phyloP scores from a whole-genome alignment of 2,329 filamentous ascomycete genomes.

The Clonostachys sp. region DNA sequence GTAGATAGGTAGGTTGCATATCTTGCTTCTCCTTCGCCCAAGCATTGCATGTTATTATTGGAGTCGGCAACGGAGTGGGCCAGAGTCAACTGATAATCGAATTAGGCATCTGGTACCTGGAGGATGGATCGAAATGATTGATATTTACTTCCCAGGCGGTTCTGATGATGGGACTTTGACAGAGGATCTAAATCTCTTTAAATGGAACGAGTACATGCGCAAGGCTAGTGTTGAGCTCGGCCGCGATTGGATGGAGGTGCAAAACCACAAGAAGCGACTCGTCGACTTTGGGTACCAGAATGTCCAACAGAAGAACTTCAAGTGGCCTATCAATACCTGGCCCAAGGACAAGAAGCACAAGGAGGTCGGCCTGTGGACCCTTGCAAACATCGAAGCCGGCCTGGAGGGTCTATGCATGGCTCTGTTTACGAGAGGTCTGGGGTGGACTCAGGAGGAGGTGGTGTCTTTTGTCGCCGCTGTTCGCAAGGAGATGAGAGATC shows the following conservation, averaged over 20 bases:
- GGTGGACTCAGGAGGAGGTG: conserved; percentile 16
- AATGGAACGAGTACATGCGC: conserved; percentile 13
- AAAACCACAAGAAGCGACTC: conserved; percentile 18
- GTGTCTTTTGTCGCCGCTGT: conserved; percentile 17
- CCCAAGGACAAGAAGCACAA: conserved; percentile 20
- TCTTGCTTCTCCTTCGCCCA: not conserved
- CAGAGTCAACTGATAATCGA: not conserved
- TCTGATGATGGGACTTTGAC: conserved; percentile 19
- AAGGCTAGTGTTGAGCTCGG: conserved; percentile 7
- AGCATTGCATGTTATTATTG: not conserved
- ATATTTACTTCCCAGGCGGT: conserved; percentile 15
- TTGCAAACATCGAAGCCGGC: conserved; percentile 8
- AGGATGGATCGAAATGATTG: conserved; percentile 24
- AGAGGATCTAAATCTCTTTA: conserved; percentile 7
- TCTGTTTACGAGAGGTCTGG: conserved; percentile 17
- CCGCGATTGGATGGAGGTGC: conserved; percentile 15
- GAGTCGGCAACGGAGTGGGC: not conserved
- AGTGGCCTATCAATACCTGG: conserved; percentile 28
- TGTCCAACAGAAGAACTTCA: conserved; percentile 18
- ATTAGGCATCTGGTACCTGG: conserved; percentile 24
- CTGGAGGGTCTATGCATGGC: conserved; percentile 14
- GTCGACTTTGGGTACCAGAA: conserved; percentile 26
- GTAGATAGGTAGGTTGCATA: too few relatives aligned
- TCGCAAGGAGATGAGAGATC: conserved; percentile 18
- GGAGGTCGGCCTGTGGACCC: conserved; percentile 17